Evolutionary conservation across 2,329 filamentous ascomycete species (phyloP), one percentile per base, ranked within the genome.

Genomic region (Neobulgaria alba): DNA sequence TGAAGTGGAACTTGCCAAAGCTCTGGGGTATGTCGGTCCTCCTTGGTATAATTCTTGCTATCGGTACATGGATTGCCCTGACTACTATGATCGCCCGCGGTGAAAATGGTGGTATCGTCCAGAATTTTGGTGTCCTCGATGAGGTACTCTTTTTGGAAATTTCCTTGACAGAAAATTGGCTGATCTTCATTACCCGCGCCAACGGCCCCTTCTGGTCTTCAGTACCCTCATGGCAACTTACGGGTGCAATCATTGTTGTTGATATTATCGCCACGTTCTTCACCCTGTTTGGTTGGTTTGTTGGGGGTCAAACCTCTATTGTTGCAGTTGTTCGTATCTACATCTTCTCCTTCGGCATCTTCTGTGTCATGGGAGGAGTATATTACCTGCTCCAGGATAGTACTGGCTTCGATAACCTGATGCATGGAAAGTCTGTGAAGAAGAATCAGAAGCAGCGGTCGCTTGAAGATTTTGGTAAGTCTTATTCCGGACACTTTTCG

Each of bases 1-100:
- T 94, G 64, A 93, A 94, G 71, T 95, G 88, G 88, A 94, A 95
- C 68, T 72, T 92, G 45, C 88, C 86, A 57, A 90, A 89, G 71
- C 79, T 94, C 35, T 95, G 87, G 87, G 88, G 86, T 56, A 90
- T 92, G 79, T 89, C 86, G 23, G 75, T 93, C 47, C 71, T 90
- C 14, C 79, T 94, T 50, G 87, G 87, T 58, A 63, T 88, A 41
- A 77, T 93, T 47, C 76, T 95, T 33, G 85, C 87, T 36, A 62
- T 84, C 51, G 87, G 86, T 60, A 89, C 85, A 57, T 94, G 86
- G 85, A 86, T 93, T 56, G 84, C 85, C 43, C 77, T 93, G 49
- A 90, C 84, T 38, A 93, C 87, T 54, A 89, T 94, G 77, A 77
- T 77, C 66, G 75, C 62, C 57, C 67, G 74, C 50, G 72, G 75